Evolutionary conservation across 495 filamentous ascomycete genomes (phyloP).

Genomic region (Rhypophila decipiens): DNA sequence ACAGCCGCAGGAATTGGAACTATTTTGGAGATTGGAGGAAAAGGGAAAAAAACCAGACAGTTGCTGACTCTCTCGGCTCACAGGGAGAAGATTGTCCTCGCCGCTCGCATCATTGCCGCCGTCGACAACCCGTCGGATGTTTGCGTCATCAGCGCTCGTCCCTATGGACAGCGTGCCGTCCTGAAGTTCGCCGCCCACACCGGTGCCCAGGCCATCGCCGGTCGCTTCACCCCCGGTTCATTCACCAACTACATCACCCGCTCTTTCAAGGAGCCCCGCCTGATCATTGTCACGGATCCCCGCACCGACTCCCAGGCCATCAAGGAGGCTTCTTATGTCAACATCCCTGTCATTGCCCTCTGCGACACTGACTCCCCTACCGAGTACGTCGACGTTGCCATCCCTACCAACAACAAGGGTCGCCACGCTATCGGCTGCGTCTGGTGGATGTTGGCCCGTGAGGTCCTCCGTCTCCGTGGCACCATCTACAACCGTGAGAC

Average conservation of each 20-base stretch:
- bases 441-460: slow-evolving; percentile 99
- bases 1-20: not conserved
- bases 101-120: slow-evolving; percentile 95
- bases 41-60: too few species aligned
- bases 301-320: slow-evolving; percentile 99
- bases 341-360: slow-evolving; percentile 98
- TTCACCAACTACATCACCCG: slow-evolving; percentile 99
- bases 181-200: slow-evolving; percentile 98
- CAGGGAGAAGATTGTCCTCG: slow-evolving; percentile 99
- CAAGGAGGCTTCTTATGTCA: slow-evolving; percentile 99
- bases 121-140: slow-evolving; percentile 99
- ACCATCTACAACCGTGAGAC: slow-evolving; percentile 89
- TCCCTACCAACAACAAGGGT: slow-evolving; percentile 99
- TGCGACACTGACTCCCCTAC: slow-evolving; percentile 99
- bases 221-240: slow-evolving; percentile 99
- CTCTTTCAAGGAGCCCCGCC: slow-evolving; percentile 99
- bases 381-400: slow-evolving; percentile 98
- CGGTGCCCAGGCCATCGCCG: slow-evolving; percentile 94
- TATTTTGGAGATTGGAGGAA: not conserved
- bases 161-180: slow-evolving; percentile 98
- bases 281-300: slow-evolving; percentile 98
- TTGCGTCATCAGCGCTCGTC: slow-evolving; percentile 97
- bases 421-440: slow-evolving; percentile 95
- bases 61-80: slow-evolving; percentile 4
- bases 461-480: slow-evolving; percentile 96